Percentiles rank a stretch among this genome's conserved stretches.
Conservation (phyloP, 805 yeast genomes). For the Cyberlindnera bimundalis region DNA sequence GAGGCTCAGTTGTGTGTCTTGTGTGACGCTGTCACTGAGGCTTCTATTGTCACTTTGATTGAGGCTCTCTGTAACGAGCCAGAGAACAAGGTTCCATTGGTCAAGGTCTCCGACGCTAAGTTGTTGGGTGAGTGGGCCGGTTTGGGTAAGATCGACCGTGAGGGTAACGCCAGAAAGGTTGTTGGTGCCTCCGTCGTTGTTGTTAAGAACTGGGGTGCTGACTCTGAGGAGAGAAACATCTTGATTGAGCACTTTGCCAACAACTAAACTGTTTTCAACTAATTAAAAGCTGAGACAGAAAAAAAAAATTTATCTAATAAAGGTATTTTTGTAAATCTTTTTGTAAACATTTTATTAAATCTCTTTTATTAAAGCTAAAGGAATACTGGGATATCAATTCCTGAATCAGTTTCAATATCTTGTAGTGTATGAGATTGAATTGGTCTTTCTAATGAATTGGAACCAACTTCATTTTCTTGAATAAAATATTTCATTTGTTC, state of each 20-base stretch:
- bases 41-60: conserved; percentile 91
- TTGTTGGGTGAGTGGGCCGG: conserved; percentile 99
- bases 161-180: conserved; percentile 99
- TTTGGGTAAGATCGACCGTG: conserved; percentile 98
- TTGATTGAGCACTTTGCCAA: conserved; percentile 94
- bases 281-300: neutral
- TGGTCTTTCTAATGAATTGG: no score
- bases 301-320: neutral
- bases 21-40: conserved; percentile 98
- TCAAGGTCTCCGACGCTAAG: conserved; percentile 99
- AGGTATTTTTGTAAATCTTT: conserved; percentile 1
- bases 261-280: conserved; percentile 57
- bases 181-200: conserved; percentile 99
- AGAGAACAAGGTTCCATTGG: conserved; percentile 92
- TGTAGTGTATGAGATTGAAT: neutral
- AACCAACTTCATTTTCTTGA: conserved; percentile 8
- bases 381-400: conserved; percentile 27
- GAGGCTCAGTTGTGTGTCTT: conserved; percentile 97
- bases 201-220: conserved; percentile 99
- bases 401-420: conserved; percentile 11
- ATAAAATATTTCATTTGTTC: conserved; percentile 9
- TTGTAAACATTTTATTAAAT: conserved; percentile 3
- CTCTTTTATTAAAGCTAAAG: conserved; percentile 9
- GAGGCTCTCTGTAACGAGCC: conserved; percentile 99
- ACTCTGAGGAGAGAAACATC: conserved; percentile 94